Percentiles rank a stretch among this genome's conserved stretches.
Conservation (phyloP, 768 basidiomycete genomes). For the Boletus sensibilis region DNA sequence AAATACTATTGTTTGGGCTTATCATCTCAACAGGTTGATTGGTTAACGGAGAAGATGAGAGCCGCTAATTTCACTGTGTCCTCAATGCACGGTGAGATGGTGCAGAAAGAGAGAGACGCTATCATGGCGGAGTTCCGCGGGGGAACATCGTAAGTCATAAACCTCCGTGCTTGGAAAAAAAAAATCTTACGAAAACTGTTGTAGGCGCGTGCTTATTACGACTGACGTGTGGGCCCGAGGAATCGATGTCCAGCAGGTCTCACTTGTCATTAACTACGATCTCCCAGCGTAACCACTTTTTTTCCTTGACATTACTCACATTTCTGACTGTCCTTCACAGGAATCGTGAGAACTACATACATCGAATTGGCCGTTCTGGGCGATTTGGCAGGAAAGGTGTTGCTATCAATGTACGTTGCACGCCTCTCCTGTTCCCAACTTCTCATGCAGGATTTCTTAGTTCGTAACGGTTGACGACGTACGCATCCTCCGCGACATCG, state of each 20-base stretch:
- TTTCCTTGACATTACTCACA: constrained; percentile 3
- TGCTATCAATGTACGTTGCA: constrained; percentile 85
- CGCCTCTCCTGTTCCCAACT: constrained; percentile 2
- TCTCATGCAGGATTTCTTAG: constrained; percentile 39
- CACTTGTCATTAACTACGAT: constrained; percentile 96
- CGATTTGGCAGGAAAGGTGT: constrained; percentile 99
- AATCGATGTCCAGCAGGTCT: constrained; percentile 98
- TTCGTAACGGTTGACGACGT: constrained; percentile 96
- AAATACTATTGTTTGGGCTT: neutral
- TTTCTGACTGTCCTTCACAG: constrained; percentile 38
- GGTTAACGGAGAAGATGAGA: constrained; percentile 98
- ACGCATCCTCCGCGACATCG: constrained; percentile 95
- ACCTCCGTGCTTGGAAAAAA: neutral
- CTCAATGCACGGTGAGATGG: constrained; percentile 96
- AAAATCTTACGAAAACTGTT: constrained; percentile 2
- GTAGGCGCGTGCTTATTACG: constrained; percentile 88
- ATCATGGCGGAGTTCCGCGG: constrained; percentile 97
- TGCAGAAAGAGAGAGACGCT: constrained; percentile 90
- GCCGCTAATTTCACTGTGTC: constrained; percentile 99
- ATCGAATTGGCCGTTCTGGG: constrained; percentile 98
- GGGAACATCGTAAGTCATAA: constrained; percentile 73
- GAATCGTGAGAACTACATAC: constrained; percentile 99
- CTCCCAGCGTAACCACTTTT: constrained; percentile 70
- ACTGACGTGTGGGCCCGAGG: constrained; percentile 98
- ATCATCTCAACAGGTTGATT: constrained; percentile 69